These are phyloP conservation scores for Plasmodium billcollinsi DNA, from an alignment of 169 alveolate genomes.

Conservation along the genomic window DNA sequence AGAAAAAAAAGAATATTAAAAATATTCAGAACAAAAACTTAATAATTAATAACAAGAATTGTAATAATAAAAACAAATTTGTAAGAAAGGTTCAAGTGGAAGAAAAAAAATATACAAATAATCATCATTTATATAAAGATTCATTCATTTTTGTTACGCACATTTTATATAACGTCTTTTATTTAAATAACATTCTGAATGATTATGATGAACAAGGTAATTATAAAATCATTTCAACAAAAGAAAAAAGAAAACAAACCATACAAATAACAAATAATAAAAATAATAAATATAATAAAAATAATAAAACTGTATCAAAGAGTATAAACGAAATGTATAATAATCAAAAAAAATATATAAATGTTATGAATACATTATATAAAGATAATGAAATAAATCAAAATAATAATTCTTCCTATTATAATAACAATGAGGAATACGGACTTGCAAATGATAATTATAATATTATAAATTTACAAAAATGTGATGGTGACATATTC, in stretches of 20 bases:
- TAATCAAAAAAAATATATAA: slow-evolving; percentile 2
- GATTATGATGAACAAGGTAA: slow-evolving; percentile 30
- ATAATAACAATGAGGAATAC: not conserved
- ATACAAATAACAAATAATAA: too few species aligned
- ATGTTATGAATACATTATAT: not conserved
- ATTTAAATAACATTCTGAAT: slow-evolving; percentile 28
- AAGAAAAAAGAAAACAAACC: not conserved
- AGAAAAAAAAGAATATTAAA: not conserved
- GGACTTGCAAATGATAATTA: not conserved
- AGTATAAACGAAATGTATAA: slow-evolving; percentile 5
- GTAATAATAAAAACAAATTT: slow-evolving; percentile 1
- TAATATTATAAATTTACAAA: not conserved
- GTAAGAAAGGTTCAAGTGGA: slow-evolving; percentile 33
- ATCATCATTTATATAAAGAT: slow-evolving; percentile 12
- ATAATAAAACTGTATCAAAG: not conserved
- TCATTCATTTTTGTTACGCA: slow-evolving; percentile 33
- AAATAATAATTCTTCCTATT: not conserved
- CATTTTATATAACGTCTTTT: slow-evolving; percentile 47
- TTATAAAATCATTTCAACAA: not conserved
- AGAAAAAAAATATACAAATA: slow-evolving; percentile 7
- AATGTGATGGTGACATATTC: not conserved
- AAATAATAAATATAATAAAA: too few species aligned
- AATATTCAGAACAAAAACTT: slow-evolving; percentile 3
- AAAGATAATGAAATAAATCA: not conserved
- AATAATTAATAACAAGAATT: too few species aligned